Evolutionary conservation across 139 green algal species (phyloP).

Genomic region (Micractinium sp.): DNA sequence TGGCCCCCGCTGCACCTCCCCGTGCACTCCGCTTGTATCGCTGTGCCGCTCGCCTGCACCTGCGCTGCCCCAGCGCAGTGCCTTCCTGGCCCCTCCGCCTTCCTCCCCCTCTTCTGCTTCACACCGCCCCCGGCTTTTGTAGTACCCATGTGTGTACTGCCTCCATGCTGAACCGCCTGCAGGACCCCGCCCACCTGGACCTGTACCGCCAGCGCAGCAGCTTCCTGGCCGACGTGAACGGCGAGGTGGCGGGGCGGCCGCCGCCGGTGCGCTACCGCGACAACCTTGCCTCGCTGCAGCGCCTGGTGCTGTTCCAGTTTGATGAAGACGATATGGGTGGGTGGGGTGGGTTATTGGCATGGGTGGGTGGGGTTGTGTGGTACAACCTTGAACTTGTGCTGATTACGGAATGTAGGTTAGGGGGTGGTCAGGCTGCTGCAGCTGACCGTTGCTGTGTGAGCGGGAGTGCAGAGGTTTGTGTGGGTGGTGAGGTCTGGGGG

Average conservation of each 20-base stretch:
- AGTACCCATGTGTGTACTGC: background rate
- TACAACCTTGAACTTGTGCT: no score
- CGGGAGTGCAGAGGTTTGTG: no score
- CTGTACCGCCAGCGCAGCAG: conserved; percentile 69
- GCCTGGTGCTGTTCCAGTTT: conserved; percentile 85
- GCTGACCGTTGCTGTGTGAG: no score
- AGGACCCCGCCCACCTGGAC: conserved; percentile 73
- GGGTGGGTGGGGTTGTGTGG: background rate
- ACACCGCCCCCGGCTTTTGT: background rate
- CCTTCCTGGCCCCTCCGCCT: no score
- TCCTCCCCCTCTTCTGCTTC: background rate
- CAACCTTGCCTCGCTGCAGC: conserved; percentile 77
- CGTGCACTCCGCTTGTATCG: no score
- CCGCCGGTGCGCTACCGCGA: conserved; percentile 56
- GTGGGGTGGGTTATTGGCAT: background rate
- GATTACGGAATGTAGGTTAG: no score
- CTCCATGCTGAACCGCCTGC: background rate
- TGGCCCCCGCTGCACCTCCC: no score
- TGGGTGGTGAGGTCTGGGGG: no score
- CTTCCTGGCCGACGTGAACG: conserved; percentile 93
- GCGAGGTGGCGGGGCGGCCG: conserved; percentile 58
- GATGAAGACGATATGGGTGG: conserved; percentile 75
- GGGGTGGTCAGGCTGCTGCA: no score
- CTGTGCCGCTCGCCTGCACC: background rate
- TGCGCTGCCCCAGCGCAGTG: background rate